Evolutionary conservation across 306 rosid genomes (phyloP), one percentile per base, ranked within the genome.

Genomic region (Potentilla sterilis): DNA sequence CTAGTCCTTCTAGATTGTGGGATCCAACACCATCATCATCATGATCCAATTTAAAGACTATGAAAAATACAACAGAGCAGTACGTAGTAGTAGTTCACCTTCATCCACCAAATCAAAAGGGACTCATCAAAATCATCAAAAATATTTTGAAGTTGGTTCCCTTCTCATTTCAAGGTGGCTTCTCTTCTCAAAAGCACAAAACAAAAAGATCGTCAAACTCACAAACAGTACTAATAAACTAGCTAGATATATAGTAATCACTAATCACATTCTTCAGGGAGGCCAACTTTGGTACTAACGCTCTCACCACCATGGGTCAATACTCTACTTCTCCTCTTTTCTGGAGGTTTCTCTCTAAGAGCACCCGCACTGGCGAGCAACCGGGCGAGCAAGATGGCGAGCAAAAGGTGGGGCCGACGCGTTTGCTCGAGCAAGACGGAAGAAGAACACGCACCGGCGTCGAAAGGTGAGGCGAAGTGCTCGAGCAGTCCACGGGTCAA

Each of bases 21-120:
- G 75, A 51, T 70, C 75, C 47, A 51, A 19, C 47, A 37, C 47
- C 75, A 2, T 52, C 19, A 48, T 32, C 43, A 32, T 54, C 61
- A 52, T 13, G 19, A 32, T 61, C 67, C n/a, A 28, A 61, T 32
- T 28, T 2, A 40, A 14, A 48, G 62, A 49, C 44, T 16, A 71
- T 6, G 12, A 37, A 24, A n/a, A 52, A 71, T 13, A 55, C 52
- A 71, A 52, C 14, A 34, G 18, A 70, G 80, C 46, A 14, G 77
- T 21, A 18, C 19, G 59, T 6, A 54, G 35, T 58, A 58, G 63
- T 57, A 13, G 64, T 24, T 58, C 64, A 80, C 67, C 80, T 58
- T 24, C 64, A 80, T 61, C 80, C 32, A 69, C 80, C 77, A 18
- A 34, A 69, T 40, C 22, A 69, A 75, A 80, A 13, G 41, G 3